These are phyloP conservation scores for Vishniacozyma victoriae DNA, from an alignment of 768 basidiomycete species.

Conservation along the genomic window DNA sequence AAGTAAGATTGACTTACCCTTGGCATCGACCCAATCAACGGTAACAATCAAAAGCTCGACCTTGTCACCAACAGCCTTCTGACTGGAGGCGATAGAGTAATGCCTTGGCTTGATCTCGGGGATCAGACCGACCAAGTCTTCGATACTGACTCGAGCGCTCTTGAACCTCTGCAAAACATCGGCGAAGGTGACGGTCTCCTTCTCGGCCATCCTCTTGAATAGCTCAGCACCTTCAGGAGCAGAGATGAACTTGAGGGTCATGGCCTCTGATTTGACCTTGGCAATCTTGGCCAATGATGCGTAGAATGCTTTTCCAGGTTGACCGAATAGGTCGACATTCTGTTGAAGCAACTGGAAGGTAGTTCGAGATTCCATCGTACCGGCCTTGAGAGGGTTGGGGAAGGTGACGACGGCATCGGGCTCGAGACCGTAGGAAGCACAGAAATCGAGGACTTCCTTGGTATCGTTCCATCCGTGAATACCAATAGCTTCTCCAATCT, in stretches of 20 bases:
- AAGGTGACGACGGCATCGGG: slow-evolving; percentile 73
- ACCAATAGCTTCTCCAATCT: slow-evolving; percentile 92
- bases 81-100: slow-evolving; percentile 94
- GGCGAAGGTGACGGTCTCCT: slow-evolving; percentile 88
- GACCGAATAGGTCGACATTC: slow-evolving; percentile 92
- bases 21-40: slow-evolving; percentile 84
- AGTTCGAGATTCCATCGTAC: slow-evolving; percentile 83
- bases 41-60: slow-evolving; percentile 94
- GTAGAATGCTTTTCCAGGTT: slow-evolving; percentile 93
- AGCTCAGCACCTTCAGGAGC: slow-evolving; percentile 82
- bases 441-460: slow-evolving; percentile 80
- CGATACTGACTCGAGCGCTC: slow-evolving; percentile 74
- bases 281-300: slow-evolving; percentile 76
- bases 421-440: slow-evolving; percentile 83
- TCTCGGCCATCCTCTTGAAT: slow-evolving; percentile 93
- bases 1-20: slow-evolving; percentile 55
- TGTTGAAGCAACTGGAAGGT: slow-evolving; percentile 92
- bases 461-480: slow-evolving; percentile 97
- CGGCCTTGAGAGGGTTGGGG: slow-evolving; percentile 56
- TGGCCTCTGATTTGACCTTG: slow-evolving; percentile 61
- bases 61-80: slow-evolving; percentile 87
- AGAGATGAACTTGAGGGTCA: slow-evolving; percentile 83
- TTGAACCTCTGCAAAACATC: slow-evolving; percentile 72
- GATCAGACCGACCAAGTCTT: slow-evolving; percentile 76
- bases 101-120: slow-evolving; percentile 96